Base-by-base conservation (phyloP, 495 filamentous ascomycete genomes). In the Elasticomyces elasticus region DNA sequence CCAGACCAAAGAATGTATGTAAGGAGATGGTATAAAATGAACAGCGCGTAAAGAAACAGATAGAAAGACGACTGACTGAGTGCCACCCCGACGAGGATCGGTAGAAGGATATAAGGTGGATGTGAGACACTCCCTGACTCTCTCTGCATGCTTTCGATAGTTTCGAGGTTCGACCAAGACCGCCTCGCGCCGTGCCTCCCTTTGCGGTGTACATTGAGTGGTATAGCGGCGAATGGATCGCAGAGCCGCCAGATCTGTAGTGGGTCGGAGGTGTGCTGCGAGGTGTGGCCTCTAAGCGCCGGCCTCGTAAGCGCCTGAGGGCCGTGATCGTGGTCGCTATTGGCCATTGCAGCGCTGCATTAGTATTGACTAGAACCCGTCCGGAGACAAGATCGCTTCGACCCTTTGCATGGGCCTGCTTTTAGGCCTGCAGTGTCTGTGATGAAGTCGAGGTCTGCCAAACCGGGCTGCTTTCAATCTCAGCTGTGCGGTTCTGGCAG, bases 81-180 rank as follows among this genome's bases (percentile, higher is more conserved):
- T 17, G 35, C 5, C 3, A 5, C 13, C 2, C 3, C 4, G 35
- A n/a, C 19, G 42, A 17, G 20, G 20, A 45, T 10, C 2, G 19
- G 42, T 12, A 24, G 19, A 23, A 3, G 2, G 42, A 13, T 45
- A 45, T 45, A 45, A 24, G 24, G 13, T 15, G 24, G 22, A 19
- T 23, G 24, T 49, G 45, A 49, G 45, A 33, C 45, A 49, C 27
- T 49, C 45, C 24, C 6, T 23, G 49, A 4, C 46, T 23, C 33
- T 2, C 25, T 42, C 53, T 58, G 55, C 42, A 54, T 23, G 22
- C 2, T 15, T 49, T 54, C 56, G 35, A 59, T 59, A 59, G 56
- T 30, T 17, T 22, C 3, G 13, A 55, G 2, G 12, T 4, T n/a
- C 10, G 22, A 19, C 51, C 50, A 51, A 35, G 56, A 51, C 42